phyloP scores from a whole-genome alignment of 176 grass and related monocot genomes.

The Metroxylon sagu region DNA sequence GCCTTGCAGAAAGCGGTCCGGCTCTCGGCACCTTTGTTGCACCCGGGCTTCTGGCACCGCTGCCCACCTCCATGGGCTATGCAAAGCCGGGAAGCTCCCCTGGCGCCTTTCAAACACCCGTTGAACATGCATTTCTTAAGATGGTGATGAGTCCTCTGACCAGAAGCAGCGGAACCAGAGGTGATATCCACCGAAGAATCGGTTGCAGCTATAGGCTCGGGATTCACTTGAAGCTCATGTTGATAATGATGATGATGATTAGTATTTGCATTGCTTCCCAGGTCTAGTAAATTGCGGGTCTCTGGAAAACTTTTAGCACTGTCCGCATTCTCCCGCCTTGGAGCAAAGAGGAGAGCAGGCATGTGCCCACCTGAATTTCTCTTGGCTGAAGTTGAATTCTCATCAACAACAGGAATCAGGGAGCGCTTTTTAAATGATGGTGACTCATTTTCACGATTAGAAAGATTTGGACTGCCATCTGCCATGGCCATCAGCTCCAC shows the following conservation, averaged over 20 bases:
- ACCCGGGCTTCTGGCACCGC: slow-evolving; percentile 56
- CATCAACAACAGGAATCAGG: slow-evolving; percentile 3
- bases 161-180: slow-evolving; percentile 32
- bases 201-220: slow-evolving; percentile 39
- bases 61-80: slow-evolving; percentile 68
- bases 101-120: slow-evolving; percentile 56
- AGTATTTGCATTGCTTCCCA: neutral
- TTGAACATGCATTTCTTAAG: slow-evolving; percentile 64
- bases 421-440: neutral
- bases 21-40: slow-evolving; percentile 62
- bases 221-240: slow-evolving; percentile 35
- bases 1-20: slow-evolving; percentile 56
- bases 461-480: too few relatives aligned
- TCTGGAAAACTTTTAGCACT: slow-evolving; percentile 11
- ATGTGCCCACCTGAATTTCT: slow-evolving; percentile 29
- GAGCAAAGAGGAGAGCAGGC: slow-evolving; percentile 58
- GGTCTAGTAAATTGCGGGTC: slow-evolving; percentile 25
- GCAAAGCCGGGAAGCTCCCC: slow-evolving; percentile 52
- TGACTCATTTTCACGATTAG: too few relatives aligned
- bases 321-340: slow-evolving; percentile 8
- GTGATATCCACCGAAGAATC: slow-evolving; percentile 44
- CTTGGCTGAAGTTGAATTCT: slow-evolving; percentile 16
- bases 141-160: slow-evolving; percentile 34
- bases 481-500: neutral
- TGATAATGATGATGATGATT: slow-evolving; percentile 6